Evolutionary conservation across 176 grass and related monocot species (phyloP), one percentile per base, ranked within the genome.

Genomic region (Cocos nucifera): DNA sequence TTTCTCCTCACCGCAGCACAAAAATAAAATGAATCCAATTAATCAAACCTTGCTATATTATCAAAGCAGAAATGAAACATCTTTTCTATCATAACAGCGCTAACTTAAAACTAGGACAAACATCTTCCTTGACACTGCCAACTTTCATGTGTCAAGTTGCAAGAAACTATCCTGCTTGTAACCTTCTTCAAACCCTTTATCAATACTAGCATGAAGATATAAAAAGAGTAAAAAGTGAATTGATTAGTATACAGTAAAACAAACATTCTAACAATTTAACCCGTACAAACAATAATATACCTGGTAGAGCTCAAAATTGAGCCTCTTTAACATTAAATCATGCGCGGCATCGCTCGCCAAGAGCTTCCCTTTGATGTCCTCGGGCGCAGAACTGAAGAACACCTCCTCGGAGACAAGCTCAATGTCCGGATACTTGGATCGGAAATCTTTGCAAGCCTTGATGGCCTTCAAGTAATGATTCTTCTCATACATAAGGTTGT

Each of bases 401-500:
- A 92, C 93, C 76, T 91, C 87, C 76, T 88, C 84, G 0, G 93
- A 76, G 18, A 92, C 87, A 39, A 98, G 93, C 15, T 98, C 87
- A 48, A 98, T 92, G 54, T 83, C 84, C 8, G 93, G 87, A 49
- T 92, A 75, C 73, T 86, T 98, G 5, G 93, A 88, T 64, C 78
- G 75, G 67, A 98, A 98, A 70, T 98, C 87, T 2, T 65, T 71
- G 73, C 87, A 98, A 14, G 79, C 74, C 52, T 89, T 85, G 7
- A 92, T 98, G 25, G 84, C 82, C 70, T 98, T 98, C n/a, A 86
- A 80, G 70, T 98, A 98, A 78, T 98, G 87, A 53, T 98, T 92
- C 81, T 98, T 98, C 84, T 98, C 93, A 61, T 98, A 98, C 59
- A 98, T 27, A 49, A 98, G 73, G 65, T 98, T 92, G 77, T 98